Evolutionary conservation across 202 grass and related monocot species (phyloP).

Genomic region (Carex arenaria): DNA sequence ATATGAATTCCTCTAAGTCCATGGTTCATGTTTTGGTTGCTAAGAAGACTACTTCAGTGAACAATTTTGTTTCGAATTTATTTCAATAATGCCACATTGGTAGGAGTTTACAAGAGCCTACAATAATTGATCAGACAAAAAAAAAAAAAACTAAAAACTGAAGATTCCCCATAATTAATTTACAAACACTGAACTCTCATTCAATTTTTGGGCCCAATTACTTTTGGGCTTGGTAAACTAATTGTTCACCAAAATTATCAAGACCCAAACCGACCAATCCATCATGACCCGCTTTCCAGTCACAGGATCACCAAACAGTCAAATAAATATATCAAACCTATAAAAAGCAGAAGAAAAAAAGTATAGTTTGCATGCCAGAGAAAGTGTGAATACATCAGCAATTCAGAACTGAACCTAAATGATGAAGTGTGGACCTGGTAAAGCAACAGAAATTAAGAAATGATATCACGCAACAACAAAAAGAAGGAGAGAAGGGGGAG

Average conservation of each 20-base stretch:
- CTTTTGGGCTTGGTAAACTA: neutral
- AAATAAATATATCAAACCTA: neutral
- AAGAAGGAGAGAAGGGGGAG: neutral
- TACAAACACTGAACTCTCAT: neutral
- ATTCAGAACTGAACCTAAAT: conserved; percentile 15
- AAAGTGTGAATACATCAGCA: conserved; percentile 9
- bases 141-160: too few relatives aligned
- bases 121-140: neutral
- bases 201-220: neutral
- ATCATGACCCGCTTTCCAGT: neutral
- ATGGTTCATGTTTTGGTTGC: neutral
- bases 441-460: conserved; percentile 19
- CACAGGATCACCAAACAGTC: too few relatives aligned
- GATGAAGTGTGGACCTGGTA: neutral
- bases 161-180: neutral
- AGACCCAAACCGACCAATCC: neutral
- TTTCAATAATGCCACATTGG: neutral
- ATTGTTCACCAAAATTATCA: neutral
- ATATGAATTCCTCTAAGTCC: neutral
- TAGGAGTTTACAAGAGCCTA: too few relatives aligned
- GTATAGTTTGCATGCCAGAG: neutral
- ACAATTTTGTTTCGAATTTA: neutral
- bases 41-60: neutral
- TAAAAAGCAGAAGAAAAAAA: neutral
- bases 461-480: conserved; percentile 24